Percentiles rank a stretch among this genome's conserved stretches.
Conservation (phyloP, 2,329 filamentous ascomycete genomes). For the Colletotrichum sp. region DNA sequence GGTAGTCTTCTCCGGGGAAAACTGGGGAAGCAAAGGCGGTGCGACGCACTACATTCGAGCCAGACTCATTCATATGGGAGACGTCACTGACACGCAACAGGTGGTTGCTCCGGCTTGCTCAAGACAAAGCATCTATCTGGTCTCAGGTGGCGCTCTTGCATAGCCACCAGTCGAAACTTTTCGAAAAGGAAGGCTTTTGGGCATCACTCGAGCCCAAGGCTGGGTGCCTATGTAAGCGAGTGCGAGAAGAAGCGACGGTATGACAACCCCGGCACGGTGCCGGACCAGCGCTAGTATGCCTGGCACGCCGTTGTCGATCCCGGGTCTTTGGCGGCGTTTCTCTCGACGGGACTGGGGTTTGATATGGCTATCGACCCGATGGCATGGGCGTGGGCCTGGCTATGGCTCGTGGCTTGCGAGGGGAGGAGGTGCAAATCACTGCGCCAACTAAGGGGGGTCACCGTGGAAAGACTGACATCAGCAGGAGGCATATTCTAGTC, state of each 20-base stretch:
- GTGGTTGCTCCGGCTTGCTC: neutral
- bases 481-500: neutral
- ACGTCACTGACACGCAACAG: neutral
- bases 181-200: neutral
- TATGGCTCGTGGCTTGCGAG: neutral
- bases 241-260: neutral
- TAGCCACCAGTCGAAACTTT: neutral
- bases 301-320: neutral
- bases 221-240: neutral
- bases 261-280: neutral
- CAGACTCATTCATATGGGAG: neutral
- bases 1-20: neutral
- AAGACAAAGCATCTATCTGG: neutral
- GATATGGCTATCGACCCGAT: neutral
- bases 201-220: neutral
- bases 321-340: neutral
- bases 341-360: neutral
- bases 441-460: neutral
- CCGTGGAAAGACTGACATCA: neutral
- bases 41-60: neutral
- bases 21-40: neutral
- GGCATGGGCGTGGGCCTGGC: neutral
- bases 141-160: neutral
- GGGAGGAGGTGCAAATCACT: neutral
- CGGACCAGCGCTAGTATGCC: neutral